Percentiles rank a stretch among this genome's conserved stretches.
Conservation (phyloP, 768 basidiomycete genomes). For the Boletales sp. region DNA sequence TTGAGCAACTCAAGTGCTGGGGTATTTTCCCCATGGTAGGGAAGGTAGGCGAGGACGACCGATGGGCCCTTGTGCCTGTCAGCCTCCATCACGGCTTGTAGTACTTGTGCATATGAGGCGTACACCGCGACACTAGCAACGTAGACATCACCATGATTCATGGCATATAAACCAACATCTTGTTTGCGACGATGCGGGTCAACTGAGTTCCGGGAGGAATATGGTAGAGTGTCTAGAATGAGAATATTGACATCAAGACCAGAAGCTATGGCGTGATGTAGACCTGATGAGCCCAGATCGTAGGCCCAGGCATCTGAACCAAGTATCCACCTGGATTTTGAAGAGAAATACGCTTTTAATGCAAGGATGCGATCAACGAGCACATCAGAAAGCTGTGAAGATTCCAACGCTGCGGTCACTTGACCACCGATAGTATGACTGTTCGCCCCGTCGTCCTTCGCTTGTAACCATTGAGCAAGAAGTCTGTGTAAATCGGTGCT, state of each 20-base stretch:
- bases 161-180: slow-evolving; percentile 95
- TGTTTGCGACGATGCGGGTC: slow-evolving; percentile 84
- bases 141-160: slow-evolving; percentile 97
- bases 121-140: slow-evolving; percentile 95
- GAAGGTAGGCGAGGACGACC: slow-evolving; percentile 91
- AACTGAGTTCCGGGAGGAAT: slow-evolving; percentile 66
- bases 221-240: slow-evolving; percentile 90
- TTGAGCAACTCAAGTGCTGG: slow-evolving; percentile 89
- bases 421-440: slow-evolving; percentile 57
- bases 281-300: slow-evolving; percentile 91
- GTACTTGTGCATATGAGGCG: slow-evolving; percentile 91
- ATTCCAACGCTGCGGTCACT: slow-evolving; percentile 50
- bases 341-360: slow-evolving; percentile 58
- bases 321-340: slow-evolving; percentile 90
- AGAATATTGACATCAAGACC: slow-evolving; percentile 92
- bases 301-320: slow-evolving; percentile 98
- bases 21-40: slow-evolving; percentile 73
- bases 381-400: slow-evolving; percentile 35
- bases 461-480: slow-evolving; percentile 76
- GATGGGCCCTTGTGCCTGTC: slow-evolving; percentile 88
- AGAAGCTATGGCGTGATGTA: slow-evolving; percentile 93
- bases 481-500: slow-evolving; percentile 61
- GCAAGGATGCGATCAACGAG: slow-evolving; percentile 55
- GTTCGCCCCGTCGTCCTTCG: slow-evolving; percentile 66
- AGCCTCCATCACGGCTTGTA: slow-evolving; percentile 89